Percentiles rank a stretch among this genome's conserved stretches.
phyloP scores from a whole-genome alignment of 257 asterid genomes.

The Anisodus tanguticus region DNA sequence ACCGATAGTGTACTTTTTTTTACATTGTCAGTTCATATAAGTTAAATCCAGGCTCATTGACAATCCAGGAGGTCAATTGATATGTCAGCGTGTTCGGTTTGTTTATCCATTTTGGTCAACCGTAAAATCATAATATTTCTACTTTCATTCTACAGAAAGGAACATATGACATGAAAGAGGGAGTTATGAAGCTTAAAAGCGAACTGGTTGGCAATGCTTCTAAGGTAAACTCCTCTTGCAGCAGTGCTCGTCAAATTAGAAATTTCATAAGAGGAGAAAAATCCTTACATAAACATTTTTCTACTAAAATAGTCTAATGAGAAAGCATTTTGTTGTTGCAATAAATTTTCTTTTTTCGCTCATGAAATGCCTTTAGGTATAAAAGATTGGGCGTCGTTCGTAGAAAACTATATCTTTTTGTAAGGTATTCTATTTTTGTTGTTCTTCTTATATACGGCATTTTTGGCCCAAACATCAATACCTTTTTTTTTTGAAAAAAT shows the following conservation, averaged over 20 bases:
- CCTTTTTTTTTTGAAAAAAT: neutral
- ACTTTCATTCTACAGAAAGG: conserved; percentile 52
- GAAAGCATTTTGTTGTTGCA: neutral
- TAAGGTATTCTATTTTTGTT: neutral
- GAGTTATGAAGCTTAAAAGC: conserved; percentile 57
- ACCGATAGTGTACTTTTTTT: neutral
- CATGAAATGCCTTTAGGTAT: neutral
- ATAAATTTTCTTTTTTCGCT: neutral
- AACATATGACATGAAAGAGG: conserved; percentile 49
- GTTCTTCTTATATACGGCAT: neutral
- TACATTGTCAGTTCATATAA: neutral
- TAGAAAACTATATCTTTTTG: no score
- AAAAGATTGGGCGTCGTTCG: neutral
- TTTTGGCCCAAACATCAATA: neutral
- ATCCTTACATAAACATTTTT: no score
- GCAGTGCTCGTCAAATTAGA: neutral
- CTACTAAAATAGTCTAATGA: neutral
- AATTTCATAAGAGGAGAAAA: neutral
- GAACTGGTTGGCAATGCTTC: conserved; percentile 71
- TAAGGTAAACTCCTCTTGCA: conserved; percentile 49
- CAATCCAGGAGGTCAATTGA: no score
- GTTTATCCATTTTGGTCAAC: neutral
- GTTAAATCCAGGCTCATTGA: neutral
- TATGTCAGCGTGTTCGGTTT: neutral
- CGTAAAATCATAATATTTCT: neutral